Percentiles rank a stretch among this genome's conserved stretches.
phyloP scores from a whole-genome alignment of 2,329 filamentous ascomycete species.

The Plenodomus biglobosus region DNA sequence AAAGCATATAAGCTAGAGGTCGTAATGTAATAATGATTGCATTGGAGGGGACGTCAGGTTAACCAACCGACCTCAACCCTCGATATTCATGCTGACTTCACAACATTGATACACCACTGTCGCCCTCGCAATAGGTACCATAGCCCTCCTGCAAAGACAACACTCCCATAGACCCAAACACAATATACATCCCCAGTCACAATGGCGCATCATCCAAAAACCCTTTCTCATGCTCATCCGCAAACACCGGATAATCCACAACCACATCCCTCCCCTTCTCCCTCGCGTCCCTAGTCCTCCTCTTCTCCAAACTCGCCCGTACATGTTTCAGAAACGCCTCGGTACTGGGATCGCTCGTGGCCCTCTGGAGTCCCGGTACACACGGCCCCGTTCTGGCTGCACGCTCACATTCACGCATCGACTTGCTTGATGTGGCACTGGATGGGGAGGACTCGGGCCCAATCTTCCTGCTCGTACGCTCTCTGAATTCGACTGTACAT shows the following conservation, averaged over 20 bases:
- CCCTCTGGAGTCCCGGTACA: neutral
- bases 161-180: neutral
- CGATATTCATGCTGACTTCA: neutral
- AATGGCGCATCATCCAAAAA: slow-evolving; percentile 13
- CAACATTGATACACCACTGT: slow-evolving; percentile 2
- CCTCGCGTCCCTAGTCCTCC: neutral
- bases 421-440: neutral
- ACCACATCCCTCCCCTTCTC: neutral
- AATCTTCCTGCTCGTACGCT: neutral
- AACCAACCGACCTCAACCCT: slow-evolving; percentile 1
- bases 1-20: slow-evolving; percentile 1
- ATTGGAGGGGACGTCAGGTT: neutral
- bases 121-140: too few species aligned
- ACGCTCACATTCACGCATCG: neutral
- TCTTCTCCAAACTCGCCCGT: slow-evolving; percentile 17
- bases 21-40: too few species aligned
- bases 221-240: slow-evolving; percentile 13
- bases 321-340: slow-evolving; percentile 16
- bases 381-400: neutral
- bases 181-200: slow-evolving; percentile 1
- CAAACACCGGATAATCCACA: slow-evolving; percentile 9
- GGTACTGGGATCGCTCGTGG: slow-evolving; percentile 2
- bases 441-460: neutral
- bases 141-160: slow-evolving; percentile 1
- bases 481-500: slow-evolving; percentile 4